These are phyloP conservation scores for Cyphellophora europaea DNA, from an alignment of 2,329 filamentous ascomycete genomes.

Conservation along the genomic window DNA sequence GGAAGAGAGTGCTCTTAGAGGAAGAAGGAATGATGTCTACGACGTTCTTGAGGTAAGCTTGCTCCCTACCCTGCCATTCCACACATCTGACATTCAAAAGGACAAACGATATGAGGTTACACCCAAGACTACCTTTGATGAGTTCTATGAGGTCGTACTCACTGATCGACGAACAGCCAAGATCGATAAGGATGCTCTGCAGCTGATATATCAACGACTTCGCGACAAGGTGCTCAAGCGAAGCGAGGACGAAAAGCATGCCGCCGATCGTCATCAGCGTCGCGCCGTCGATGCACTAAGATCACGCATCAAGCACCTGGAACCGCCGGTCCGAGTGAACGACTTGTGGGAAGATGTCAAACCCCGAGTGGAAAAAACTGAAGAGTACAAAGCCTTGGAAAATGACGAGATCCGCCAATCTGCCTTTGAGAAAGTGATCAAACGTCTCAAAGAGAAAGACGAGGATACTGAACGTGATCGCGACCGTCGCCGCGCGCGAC, in stretches of 20 bases:
- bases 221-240: conserved; percentile 78
- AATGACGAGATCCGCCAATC: conserved; percentile 73
- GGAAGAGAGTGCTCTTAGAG: conserved; percentile 78
- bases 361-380: conserved; percentile 65
- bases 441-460: conserved; percentile 83
- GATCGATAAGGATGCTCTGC: conserved; percentile 70
- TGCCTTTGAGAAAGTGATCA: conserved; percentile 87
- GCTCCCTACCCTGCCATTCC: background rate
- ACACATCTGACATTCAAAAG: conserved; percentile 41
- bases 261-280: conserved; percentile 76
- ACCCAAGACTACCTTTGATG: conserved; percentile 74
- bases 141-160: conserved; percentile 74
- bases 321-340: conserved; percentile 65
- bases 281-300: conserved; percentile 76
- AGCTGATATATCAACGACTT: conserved; percentile 76
- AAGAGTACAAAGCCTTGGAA: conserved; percentile 75
- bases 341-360: conserved; percentile 88
- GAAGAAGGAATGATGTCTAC: conserved; percentile 70
- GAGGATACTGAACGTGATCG: conserved; percentile 62
- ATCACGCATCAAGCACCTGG: conserved; percentile 77
- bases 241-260: conserved; percentile 71
- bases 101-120: conserved; percentile 89
- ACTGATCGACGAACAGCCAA: conserved; percentile 81
- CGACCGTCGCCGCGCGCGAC: conserved; percentile 42
- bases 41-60: conserved; percentile 75